These are phyloP conservation scores for Mitragyna speciosa DNA, from an alignment of 257 asterid species.

Conservation along the genomic window DNA sequence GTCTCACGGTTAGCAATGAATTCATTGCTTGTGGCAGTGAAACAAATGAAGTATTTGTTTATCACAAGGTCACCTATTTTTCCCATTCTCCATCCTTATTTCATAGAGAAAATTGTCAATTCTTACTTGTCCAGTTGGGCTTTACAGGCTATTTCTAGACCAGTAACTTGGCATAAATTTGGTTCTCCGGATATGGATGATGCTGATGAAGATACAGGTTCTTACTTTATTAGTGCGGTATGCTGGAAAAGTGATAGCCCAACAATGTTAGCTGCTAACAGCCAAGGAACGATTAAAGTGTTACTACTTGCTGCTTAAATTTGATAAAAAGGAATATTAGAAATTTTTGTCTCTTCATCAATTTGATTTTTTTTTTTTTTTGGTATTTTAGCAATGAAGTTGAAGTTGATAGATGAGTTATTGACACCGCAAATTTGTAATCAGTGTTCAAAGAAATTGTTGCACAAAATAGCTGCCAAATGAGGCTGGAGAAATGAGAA, in stretches of 20 bases:
- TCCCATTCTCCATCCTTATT: neutral
- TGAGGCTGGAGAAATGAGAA: neutral
- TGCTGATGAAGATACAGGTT: conserved; percentile 34
- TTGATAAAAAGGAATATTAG: neutral
- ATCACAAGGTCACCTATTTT: conserved; percentile 39
- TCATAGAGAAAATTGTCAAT: neutral
- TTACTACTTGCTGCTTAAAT: conserved; percentile 35
- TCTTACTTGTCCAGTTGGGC: neutral
- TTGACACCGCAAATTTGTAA: neutral
- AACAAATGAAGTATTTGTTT: conserved; percentile 46
- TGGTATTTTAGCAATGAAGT: neutral
- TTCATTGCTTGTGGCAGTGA: conserved; percentile 50
- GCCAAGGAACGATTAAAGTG: conserved; percentile 44
- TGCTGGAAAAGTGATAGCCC: conserved; percentile 51
- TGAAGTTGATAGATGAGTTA: neutral
- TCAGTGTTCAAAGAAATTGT: neutral
- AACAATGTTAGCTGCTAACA: conserved; percentile 44
- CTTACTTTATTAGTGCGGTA: conserved; percentile 41
- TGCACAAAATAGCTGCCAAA: neutral
- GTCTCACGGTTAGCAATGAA: conserved; percentile 40
- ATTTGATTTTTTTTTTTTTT: neutral
- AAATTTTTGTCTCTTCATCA: neutral
- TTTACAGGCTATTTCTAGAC: conserved; percentile 36
- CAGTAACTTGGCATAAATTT: conserved; percentile 41
- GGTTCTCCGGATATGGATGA: conserved; percentile 38